Evolutionary conservation across 2,329 filamentous ascomycete genomes (phyloP).

Genomic region (Incumbomyces lentus): DNA sequence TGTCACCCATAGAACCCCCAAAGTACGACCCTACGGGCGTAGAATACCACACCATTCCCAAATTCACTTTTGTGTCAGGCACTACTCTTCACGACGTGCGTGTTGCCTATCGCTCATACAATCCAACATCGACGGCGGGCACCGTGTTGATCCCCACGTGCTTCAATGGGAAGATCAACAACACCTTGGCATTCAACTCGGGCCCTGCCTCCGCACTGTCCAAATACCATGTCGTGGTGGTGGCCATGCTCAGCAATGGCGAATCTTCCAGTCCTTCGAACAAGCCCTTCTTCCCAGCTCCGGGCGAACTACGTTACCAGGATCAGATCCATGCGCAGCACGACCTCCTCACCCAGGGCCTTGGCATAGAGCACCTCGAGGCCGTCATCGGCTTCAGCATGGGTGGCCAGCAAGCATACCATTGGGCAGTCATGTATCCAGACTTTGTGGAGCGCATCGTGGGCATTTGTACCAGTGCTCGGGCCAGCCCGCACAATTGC

Average conservation of each 20-base stretch:
- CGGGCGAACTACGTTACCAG: slow-evolving; percentile 28
- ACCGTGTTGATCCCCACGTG: slow-evolving; percentile 45
- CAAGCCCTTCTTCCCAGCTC: slow-evolving; percentile 28
- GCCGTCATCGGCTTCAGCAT: slow-evolving; percentile 41
- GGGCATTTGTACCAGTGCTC: slow-evolving; percentile 37
- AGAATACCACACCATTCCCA: slow-evolving; percentile 26
- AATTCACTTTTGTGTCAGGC: slow-evolving; percentile 32
- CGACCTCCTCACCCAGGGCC: slow-evolving; percentile 28
- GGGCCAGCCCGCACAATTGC: slow-evolving; percentile 38
- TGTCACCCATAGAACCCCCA: slow-evolving; percentile 6
- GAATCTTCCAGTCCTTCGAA: slow-evolving; percentile 41
- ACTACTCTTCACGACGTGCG: slow-evolving; percentile 24
- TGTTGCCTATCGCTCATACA: slow-evolving; percentile 35
- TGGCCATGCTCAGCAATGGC: slow-evolving; percentile 40
- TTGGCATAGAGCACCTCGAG: slow-evolving; percentile 29
- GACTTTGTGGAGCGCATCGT: slow-evolving; percentile 31
- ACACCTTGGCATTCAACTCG: slow-evolving; percentile 39
- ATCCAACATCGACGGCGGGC: slow-evolving; percentile 27
- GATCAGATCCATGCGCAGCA: slow-evolving; percentile 38
- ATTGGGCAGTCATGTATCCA: slow-evolving; percentile 39
- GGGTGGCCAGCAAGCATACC: slow-evolving; percentile 40
- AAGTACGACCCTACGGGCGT: slow-evolving; percentile 22
- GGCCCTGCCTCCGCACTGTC: slow-evolving; percentile 26
- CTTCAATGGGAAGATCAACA: slow-evolving; percentile 42
- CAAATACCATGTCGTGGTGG: slow-evolving; percentile 35